Evolutionary conservation across 2,329 filamentous ascomycete species (phyloP), one percentile per base, ranked within the genome.

Genomic region (Fusarium coffeatum): DNA sequence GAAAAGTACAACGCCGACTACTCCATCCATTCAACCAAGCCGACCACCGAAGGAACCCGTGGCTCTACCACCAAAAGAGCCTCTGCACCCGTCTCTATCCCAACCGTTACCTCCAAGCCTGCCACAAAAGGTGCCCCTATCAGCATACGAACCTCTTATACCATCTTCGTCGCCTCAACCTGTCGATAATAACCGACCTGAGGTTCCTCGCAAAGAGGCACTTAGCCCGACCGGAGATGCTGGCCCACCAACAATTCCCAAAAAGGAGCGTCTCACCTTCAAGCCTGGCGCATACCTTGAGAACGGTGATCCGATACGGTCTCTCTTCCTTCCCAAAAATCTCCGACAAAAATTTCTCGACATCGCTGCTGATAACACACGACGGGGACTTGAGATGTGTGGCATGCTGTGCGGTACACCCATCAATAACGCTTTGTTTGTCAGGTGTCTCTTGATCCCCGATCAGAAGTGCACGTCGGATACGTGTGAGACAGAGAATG

Each of bases 401-500:
- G 96, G 95, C 37, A 95, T 99, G 71, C 86, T 99, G 13, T 97
- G 94, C 76, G 96, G 95, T 10, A 95, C 93, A 2, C 85, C 94
- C 2, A 92, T 97, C 75, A 95, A 94, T 72, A 98, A 98, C 77
- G 96, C 96, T 1, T 85, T 99, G 5, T 98, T 98, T 81, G 90
- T 99, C 63, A 93, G 91, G 8, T 90, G 91, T 59, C 87, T 99
- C 8, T 87, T 99, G 25, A 94, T 99, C 23, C 96, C 96, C 0
- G 92, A 97, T 76, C 96, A 99, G 78, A 92, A 89, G 55, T 91
- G 92, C 75, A 98, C 95, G 0, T 90, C 91, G 5, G 95, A 99
- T 77, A 98, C 96, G 0, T 99, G 96, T 79, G 95, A 98, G 80
- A 98, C 93, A 22, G 89, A 93, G 49, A 96, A 98, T 71, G 94